Evolutionary conservation across 106 monocot genomes (phyloP), one percentile per base, ranked within the genome.

Genomic region (Xerophyta viscosa): DNA sequence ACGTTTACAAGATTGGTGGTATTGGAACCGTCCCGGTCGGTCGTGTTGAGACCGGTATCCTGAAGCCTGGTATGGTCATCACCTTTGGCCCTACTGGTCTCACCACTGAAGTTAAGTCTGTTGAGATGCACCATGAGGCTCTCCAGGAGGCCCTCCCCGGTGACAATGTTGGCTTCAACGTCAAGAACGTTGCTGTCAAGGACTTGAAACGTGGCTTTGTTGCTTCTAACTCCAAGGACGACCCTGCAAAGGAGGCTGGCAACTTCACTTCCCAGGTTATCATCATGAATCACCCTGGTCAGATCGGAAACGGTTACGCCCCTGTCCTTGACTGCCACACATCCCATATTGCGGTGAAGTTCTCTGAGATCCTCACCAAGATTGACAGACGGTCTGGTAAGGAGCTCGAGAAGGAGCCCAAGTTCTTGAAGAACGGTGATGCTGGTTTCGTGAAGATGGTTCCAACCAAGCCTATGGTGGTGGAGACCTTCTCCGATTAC

Each of bases 1-100:
- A 58, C 28, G 58, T 58, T 43, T 58, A 58, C 58, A 58, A 58
- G 58, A 58, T 58, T 43, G 58, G 58, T 28, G 58, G 58, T n/a
- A 58, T 58, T 58, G 58, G 58, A n/a, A 58, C 58, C 28, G 58
- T 58, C 12, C 58, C 58, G 7, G 58, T 45, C 19, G 58, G 58
- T 17, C 58, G 58, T 6, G 58, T 58, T 44, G 58, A 58, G 44
- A 58, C 44, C 20, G 58, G 58, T 17, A 8, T 58, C n/a, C 27
- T 58, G 8, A 58, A 58, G 44, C 58, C 58, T 29, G 44, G 58
- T 8, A 44, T 58, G 58, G 58, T 58, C 44, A 43, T 58, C 15
- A 44, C 58, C 11, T 58, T 44, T 28, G 43, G 43, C 7, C 43
- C 58, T 26, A 44, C 42, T 26, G 58, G 43, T 9, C 54, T 54